Base-by-base conservation (phyloP, 768 basidiomycete species). In the Strobilomyces echinocephalus region DNA sequence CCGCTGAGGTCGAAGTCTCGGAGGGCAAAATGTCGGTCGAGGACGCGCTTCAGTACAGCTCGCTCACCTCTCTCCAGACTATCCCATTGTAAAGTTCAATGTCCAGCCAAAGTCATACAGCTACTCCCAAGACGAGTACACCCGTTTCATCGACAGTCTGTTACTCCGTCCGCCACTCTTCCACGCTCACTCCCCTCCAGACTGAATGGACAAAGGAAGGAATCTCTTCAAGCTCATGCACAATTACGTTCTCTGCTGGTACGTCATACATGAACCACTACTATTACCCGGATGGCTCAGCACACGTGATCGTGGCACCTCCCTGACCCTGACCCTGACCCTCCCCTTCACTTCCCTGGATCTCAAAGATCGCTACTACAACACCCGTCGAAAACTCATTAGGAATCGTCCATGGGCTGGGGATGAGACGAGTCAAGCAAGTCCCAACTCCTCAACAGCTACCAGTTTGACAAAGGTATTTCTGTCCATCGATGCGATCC, bases 21-120 rank as follows among this genome's bases (percentile, higher is more conserved):
- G 72, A 91, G 78, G 94, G 93, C 61, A 95, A 95, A 78, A 79
- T 98, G 70, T 84, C 88, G 56, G 91, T 98, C 61, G 95, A 99
- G 79, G 94, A 97, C 49, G 90, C 89, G 63, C 88, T 92, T 72
- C 85, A 91, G 80, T n/a, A n/a, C n/a, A n/a, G 20, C 10, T 18
- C 16, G 6, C 47, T 10, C 35, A 56, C 39, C 54, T 45, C 14
- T 1, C 18, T 20, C 4, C 61, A 89, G 89, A 88, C 28, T 92
- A 91, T 68, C 76, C 76, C 3, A 97, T 95, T 66, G 82, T 83
- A 21, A 87, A 84, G 63, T 98, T 94, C 74, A 89, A 91, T 67
- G 73, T 84, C 5, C 81, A 83, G 47, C 72, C 82, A 3, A 76
- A 80, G 15, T 63, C 77, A 35, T 87, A 85, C 73, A 76, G 79